These are phyloP conservation scores for Debaryomyces subglobosus DNA, from an alignment of 1,139 yeast species.

Conservation along the genomic window DNA sequence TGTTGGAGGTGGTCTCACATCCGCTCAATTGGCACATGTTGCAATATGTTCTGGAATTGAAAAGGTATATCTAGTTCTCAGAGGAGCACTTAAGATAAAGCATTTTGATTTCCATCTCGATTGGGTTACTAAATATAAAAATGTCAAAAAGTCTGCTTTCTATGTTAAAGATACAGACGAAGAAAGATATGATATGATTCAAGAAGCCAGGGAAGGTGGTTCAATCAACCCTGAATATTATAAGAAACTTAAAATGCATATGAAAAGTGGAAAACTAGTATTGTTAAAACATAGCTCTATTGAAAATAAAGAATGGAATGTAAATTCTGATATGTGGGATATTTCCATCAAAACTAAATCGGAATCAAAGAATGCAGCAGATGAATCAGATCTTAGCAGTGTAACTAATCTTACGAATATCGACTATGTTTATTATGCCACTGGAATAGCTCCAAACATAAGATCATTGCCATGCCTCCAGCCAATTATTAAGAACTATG, in stretches of 20 bases:
- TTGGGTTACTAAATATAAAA: slow-evolving; percentile 55
- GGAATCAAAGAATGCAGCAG: slow-evolving; percentile 10
- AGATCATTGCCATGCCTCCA: slow-evolving; percentile 32
- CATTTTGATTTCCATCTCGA: slow-evolving; percentile 55
- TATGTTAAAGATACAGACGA: slow-evolving; percentile 48
- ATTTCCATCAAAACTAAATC: slow-evolving; percentile 19
- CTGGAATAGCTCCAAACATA: slow-evolving; percentile 43
- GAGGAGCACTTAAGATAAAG: slow-evolving; percentile 48
- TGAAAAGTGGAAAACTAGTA: slow-evolving; percentile 29
- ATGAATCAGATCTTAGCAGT: slow-evolving; percentile 3
- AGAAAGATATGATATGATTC: slow-evolving; percentile 44
- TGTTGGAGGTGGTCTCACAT: slow-evolving; percentile 53
- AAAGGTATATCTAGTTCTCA: slow-evolving; percentile 36
- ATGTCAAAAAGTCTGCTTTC: slow-evolving; percentile 45
- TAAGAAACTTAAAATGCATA: slow-evolving; percentile 33
- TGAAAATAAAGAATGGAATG: slow-evolving; percentile 24
- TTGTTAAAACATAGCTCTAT: slow-evolving; percentile 29
- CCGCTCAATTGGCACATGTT: slow-evolving; percentile 51
- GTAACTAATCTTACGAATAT: slow-evolving; percentile 15
- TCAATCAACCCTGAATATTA: slow-evolving; percentile 52
- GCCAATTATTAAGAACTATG: slow-evolving; percentile 26
- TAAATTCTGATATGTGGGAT: slow-evolving; percentile 20
- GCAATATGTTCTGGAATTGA: slow-evolving; percentile 34
- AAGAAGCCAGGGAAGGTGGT: slow-evolving; percentile 51
- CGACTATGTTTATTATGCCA: slow-evolving; percentile 48